A percentile compares a stretch with the other conserved stretches of the same genome.
phyloP scores from a whole-genome alignment of 257 asterid genomes.

The Penstemon barbatus region DNA sequence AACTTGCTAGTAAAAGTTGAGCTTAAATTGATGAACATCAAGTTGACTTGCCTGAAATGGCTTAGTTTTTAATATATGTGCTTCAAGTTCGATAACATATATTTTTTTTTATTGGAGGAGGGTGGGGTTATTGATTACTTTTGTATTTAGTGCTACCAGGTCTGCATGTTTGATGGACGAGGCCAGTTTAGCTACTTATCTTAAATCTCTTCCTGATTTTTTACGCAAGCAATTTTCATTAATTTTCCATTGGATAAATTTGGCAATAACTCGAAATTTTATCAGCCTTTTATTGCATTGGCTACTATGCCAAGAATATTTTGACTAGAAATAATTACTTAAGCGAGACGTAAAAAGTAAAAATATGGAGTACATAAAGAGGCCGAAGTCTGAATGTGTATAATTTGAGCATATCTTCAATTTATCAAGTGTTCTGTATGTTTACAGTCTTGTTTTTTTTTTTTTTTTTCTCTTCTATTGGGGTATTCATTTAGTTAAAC shows the following conservation, averaged over 20 bases:
- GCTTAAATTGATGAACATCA: constrained; percentile 2
- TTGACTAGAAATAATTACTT: not conserved
- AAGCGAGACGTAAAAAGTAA: not conserved
- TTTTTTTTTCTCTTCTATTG: not conserved
- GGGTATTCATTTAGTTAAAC: constrained; percentile 14
- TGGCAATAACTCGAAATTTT: constrained; percentile 1
- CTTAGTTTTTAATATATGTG: not conserved
- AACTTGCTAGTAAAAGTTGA: too few relatives aligned
- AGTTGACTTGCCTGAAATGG: constrained; percentile 21
- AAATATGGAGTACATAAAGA: not conserved
- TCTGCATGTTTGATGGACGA: not conserved
- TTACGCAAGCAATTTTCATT: not conserved
- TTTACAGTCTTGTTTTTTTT: not conserved
- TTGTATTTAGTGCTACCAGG: constrained; percentile 9
- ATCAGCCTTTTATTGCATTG: not conserved
- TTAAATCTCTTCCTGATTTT: not conserved
- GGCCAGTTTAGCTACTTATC: not conserved
- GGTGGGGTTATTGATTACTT: not conserved
- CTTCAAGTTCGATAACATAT: not conserved
- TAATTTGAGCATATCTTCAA: not conserved
- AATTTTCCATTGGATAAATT: not conserved
- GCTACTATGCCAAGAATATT: not conserved
- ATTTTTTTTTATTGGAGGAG: not conserved
- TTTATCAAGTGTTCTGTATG: not conserved
- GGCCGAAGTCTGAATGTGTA: not conserved